phyloP scores from a whole-genome alignment of 345 rosid genomes.

The Gossypium stocksii region DNA sequence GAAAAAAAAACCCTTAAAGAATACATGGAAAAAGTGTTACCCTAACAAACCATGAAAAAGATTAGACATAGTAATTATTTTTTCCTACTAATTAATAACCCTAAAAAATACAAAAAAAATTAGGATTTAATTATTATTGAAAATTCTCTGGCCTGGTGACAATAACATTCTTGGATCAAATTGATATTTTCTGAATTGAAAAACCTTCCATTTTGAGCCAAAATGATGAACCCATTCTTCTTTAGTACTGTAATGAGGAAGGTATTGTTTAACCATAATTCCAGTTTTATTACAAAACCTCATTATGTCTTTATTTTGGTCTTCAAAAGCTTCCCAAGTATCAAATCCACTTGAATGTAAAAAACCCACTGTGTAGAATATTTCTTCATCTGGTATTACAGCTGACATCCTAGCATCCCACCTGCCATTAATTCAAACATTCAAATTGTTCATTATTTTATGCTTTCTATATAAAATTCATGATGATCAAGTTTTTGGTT shows the following conservation, averaged over 20 bases:
- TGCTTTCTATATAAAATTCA: background rate
- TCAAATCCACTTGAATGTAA: constrained; percentile 63
- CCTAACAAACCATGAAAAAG: background rate
- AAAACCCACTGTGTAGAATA: constrained; percentile 76
- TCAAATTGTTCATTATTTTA: background rate
- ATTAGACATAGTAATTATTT: background rate
- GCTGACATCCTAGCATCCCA: constrained; percentile 78
- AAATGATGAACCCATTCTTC: constrained; percentile 76
- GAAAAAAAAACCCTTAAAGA: no score
- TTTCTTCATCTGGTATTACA: constrained; percentile 64
- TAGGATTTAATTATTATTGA: constrained; percentile 22
- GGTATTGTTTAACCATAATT: constrained; percentile 58
- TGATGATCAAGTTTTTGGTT: background rate
- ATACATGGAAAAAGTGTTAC: background rate
- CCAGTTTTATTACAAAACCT: constrained; percentile 51
- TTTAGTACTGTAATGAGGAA: constrained; percentile 44
- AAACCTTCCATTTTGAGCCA: constrained; percentile 70
- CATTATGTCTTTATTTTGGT: constrained; percentile 52
- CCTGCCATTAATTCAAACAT: constrained; percentile 31
- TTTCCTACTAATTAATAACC: background rate
- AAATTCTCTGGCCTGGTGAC: constrained; percentile 87
- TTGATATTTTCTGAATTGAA: constrained; percentile 42
- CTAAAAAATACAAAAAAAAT: background rate
- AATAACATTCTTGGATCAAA: constrained; percentile 80
- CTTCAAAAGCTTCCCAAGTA: constrained; percentile 49